phyloP scores from a whole-genome alignment of 345 rosid species.

The Melastoma malabathricum region DNA sequence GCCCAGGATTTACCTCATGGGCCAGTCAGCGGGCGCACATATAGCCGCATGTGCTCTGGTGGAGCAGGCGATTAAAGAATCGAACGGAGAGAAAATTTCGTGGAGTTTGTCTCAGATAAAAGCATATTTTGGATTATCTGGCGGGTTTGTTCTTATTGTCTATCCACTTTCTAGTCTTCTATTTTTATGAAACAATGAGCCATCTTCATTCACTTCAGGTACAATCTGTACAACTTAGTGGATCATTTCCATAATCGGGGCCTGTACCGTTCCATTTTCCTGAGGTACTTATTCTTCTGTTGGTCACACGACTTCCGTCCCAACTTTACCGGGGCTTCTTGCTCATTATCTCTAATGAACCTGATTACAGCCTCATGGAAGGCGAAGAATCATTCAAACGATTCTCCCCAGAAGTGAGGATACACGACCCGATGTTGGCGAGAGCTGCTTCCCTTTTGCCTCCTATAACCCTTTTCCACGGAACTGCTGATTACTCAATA shows the following conservation, averaged over 20 bases:
- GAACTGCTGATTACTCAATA: constrained; percentile 72
- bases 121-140: constrained; percentile 89
- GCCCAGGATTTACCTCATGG: constrained; percentile 81
- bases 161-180: no score
- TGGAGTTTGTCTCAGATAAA: constrained; percentile 79
- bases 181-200: no score
- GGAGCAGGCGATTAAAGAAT: constrained; percentile 83
- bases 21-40: constrained; percentile 99
- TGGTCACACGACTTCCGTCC: constrained; percentile 3
- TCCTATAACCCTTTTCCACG: constrained; percentile 72
- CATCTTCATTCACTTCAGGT: constrained; percentile 27
- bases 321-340: constrained; percentile 1
- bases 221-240: constrained; percentile 65
- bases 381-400: constrained; percentile 67
- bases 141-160: constrained; percentile 37
- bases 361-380: constrained; percentile 75
- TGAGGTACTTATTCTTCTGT: constrained; percentile 30
- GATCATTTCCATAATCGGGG: constrained; percentile 81
- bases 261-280: constrained; percentile 65
- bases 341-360: neutral
- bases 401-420: constrained; percentile 70
- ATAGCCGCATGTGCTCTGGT: constrained; percentile 81
- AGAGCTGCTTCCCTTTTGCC: constrained; percentile 53
- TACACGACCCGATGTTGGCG: constrained; percentile 39
- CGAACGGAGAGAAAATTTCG: constrained; percentile 34